phyloP scores from a whole-genome alignment of 495 filamentous ascomycete genomes.

The Podospora pseudocomata region DNA sequence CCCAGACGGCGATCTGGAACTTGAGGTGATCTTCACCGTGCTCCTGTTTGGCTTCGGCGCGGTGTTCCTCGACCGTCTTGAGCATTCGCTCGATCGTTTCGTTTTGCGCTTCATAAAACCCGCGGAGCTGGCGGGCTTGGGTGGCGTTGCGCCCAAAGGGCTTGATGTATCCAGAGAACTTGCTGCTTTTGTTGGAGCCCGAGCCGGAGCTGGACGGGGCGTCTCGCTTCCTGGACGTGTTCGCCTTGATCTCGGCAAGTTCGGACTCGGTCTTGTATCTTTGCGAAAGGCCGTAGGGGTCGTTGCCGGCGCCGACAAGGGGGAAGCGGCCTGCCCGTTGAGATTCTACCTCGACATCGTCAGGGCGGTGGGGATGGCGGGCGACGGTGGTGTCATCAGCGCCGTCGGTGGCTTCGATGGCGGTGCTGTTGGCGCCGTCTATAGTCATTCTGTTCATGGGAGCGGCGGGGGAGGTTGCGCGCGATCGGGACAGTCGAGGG shows the following conservation, averaged over 20 bases:
- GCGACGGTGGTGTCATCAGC: slow-evolving; percentile 38
- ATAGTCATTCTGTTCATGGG: slow-evolving; percentile 23
- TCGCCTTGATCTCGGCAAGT: slow-evolving; percentile 75
- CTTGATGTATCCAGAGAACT: slow-evolving; percentile 19
- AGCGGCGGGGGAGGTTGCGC: slow-evolving; percentile 8
- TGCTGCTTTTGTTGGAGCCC: slow-evolving; percentile 30
- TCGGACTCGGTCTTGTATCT: slow-evolving; percentile 75
- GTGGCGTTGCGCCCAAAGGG: slow-evolving; percentile 37
- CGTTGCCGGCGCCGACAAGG: slow-evolving; percentile 55
- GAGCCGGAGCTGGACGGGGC: slow-evolving; percentile 15
- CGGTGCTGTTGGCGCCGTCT: slow-evolving; percentile 40
- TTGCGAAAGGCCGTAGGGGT: slow-evolving; percentile 78
- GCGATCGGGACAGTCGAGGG: slow-evolving; percentile 13
- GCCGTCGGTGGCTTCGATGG: slow-evolving; percentile 46
- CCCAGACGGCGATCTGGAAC: slow-evolving; percentile 84
- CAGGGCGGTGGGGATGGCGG: slow-evolving; percentile 38
- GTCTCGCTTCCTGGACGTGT: slow-evolving; percentile 74
- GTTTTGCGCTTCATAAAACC: slow-evolving; percentile 90
- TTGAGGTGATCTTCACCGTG: slow-evolving; percentile 76
- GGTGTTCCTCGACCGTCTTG: slow-evolving; percentile 89
- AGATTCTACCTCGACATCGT: slow-evolving; percentile 71
- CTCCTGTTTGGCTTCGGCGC: slow-evolving; percentile 72
- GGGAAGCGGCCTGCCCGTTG: slow-evolving; percentile 46
- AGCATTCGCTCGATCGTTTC: slow-evolving; percentile 88
- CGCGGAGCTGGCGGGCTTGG: slow-evolving; percentile 63